Evolutionary conservation across 768 basidiomycete genomes (phyloP).

Genomic region (Tylopilus sp.): DNA sequence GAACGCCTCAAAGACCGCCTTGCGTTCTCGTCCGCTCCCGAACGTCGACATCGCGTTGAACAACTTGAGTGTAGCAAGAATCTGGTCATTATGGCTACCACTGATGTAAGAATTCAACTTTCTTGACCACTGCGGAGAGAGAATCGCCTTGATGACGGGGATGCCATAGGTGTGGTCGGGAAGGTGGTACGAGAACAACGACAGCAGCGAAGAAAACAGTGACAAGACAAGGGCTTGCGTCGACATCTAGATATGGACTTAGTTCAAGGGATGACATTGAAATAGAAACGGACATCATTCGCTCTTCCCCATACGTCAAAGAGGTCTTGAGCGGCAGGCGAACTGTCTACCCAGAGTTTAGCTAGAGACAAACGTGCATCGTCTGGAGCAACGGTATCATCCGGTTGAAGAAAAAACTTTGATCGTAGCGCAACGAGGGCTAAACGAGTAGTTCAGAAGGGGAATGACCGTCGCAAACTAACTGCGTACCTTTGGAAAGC

Average conservation of each 20-base stretch:
- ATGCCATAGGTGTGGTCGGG: constrained; percentile 61
- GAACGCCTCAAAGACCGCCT: constrained; percentile 61
- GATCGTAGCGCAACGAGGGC: constrained; percentile 57
- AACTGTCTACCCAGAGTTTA: constrained; percentile 58
- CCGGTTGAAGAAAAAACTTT: constrained; percentile 43
- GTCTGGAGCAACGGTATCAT: constrained; percentile 49
- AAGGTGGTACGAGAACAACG: constrained; percentile 64
- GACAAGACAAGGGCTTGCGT: constrained; percentile 46
- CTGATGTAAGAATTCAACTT: constrained; percentile 61
- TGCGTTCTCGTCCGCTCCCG: constrained; percentile 63
- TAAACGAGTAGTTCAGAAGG: constrained; percentile 12
- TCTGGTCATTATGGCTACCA: constrained; percentile 60
- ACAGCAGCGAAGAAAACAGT: constrained; percentile 56
- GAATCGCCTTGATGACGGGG: constrained; percentile 57
- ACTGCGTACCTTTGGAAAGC: constrained; percentile 23
- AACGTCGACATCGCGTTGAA: constrained; percentile 60
- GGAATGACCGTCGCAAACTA: not conserved
- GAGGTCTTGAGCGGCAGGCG: constrained; percentile 55
- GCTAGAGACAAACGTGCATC: constrained; percentile 61
- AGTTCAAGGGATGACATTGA: not conserved
- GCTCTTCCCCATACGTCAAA: constrained; percentile 60
- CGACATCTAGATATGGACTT: constrained; percentile 35
- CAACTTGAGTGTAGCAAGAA: constrained; percentile 63
- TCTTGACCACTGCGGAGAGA: constrained; percentile 53
- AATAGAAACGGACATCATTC: constrained; percentile 41